phyloP scores from a whole-genome alignment of 2,329 filamentous ascomycete genomes.

The Fusarium newnesense region DNA sequence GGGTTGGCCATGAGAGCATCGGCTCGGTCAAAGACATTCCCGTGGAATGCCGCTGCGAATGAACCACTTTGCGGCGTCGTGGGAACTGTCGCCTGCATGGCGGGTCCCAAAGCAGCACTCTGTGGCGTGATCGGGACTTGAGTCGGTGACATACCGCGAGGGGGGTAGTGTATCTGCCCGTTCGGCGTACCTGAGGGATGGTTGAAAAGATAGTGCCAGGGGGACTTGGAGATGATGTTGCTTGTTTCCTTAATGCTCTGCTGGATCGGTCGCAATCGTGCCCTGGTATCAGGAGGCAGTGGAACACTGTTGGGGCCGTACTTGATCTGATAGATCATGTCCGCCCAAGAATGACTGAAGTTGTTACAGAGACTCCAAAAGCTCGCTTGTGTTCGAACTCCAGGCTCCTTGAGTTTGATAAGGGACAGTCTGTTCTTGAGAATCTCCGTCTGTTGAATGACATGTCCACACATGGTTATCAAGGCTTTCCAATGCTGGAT shows the following conservation, averaged over 20 bases:
- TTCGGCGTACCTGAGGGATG: constrained; percentile 29
- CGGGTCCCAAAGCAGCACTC: constrained; percentile 87
- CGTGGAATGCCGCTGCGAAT: constrained; percentile 64
- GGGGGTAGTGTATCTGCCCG: constrained; percentile 35
- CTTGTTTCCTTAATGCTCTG: constrained; percentile 84
- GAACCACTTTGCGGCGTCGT: constrained; percentile 71
- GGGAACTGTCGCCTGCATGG: constrained; percentile 88
- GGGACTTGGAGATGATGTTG: constrained; percentile 72
- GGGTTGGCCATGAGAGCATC: constrained; percentile 67
- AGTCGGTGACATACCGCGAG: constrained; percentile 44
- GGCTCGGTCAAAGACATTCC: constrained; percentile 69
- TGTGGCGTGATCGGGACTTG: constrained; percentile 82
- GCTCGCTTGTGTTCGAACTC: constrained; percentile 69
- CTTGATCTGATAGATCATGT: constrained; percentile 71
- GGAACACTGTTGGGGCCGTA: constrained; percentile 61
- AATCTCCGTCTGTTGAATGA: constrained; percentile 77
- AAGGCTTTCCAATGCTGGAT: constrained; percentile 75
- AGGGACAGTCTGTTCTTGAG: constrained; percentile 78
- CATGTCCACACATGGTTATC: constrained; percentile 75
- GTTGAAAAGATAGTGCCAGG: constrained; percentile 61
- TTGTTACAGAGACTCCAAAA: constrained; percentile 80
- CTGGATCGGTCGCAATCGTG: constrained; percentile 82
- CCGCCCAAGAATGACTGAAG: constrained; percentile 76
- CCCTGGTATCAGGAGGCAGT: constrained; percentile 74
- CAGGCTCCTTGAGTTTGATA: constrained; percentile 87